Evolutionary conservation across 768 basidiomycete genomes (phyloP).

Genomic region (Hericium erinaceus): DNA sequence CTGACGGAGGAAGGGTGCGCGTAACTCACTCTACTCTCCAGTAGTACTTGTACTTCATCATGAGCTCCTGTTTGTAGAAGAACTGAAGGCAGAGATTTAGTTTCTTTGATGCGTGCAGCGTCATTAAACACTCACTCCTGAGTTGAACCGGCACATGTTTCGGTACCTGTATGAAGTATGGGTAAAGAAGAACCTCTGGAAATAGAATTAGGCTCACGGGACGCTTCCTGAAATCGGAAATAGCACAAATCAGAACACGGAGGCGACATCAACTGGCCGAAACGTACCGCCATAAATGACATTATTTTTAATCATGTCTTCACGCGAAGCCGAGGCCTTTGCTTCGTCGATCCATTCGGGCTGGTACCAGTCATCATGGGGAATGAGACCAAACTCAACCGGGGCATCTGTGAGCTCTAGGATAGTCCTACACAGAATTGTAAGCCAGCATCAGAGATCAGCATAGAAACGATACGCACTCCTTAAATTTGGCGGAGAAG

Average conservation of each 20-base stretch:
- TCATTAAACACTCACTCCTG: slow-evolving; percentile 48
- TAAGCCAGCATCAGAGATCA: slow-evolving; percentile 19
- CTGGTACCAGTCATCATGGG: slow-evolving; percentile 70
- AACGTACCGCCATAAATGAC: slow-evolving; percentile 45
- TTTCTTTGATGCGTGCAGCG: background rate
- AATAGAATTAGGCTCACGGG: slow-evolving; percentile 39
- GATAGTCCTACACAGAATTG: slow-evolving; percentile 37
- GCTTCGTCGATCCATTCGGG: slow-evolving; percentile 63
- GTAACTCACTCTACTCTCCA: slow-evolving; percentile 44
- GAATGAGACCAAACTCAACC: slow-evolving; percentile 74
- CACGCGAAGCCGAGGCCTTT: slow-evolving; percentile 35
- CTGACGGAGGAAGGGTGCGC: background rate
- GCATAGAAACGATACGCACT: slow-evolving; percentile 32
- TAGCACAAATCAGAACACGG: background rate
- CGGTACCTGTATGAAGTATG: slow-evolving; percentile 46
- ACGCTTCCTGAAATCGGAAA: slow-evolving; percentile 46
- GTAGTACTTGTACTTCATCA: slow-evolving; percentile 30
- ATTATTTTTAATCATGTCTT: slow-evolving; percentile 45
- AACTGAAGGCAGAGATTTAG: slow-evolving; percentile 22
- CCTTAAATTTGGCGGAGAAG: slow-evolving; percentile 66
- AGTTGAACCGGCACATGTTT: slow-evolving; percentile 95
- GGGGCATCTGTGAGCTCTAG: slow-evolving; percentile 49
- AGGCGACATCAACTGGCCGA: background rate
- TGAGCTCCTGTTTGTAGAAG: slow-evolving; percentile 45
- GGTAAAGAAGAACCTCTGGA: background rate